A percentile compares a stretch with the other conserved stretches of the same genome.
phyloP scores from a whole-genome alignment of 805 yeast species.

The Metschnikowia amazonensis region DNA sequence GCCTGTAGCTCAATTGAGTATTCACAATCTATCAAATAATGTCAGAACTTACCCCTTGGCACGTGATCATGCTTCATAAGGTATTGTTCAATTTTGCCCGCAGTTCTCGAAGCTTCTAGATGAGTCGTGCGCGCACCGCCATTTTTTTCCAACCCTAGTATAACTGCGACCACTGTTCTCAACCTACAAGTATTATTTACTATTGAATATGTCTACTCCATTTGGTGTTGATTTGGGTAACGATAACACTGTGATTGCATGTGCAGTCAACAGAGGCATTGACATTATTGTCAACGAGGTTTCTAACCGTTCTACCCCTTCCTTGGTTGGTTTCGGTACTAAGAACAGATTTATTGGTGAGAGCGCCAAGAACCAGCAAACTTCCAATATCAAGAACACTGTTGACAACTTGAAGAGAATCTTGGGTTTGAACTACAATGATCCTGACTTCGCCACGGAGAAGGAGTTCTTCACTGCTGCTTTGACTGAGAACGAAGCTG shows the following conservation, averaged over 20 bases:
- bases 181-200: neutral
- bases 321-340: conserved; percentile 83
- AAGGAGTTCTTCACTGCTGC: conserved; percentile 68
- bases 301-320: conserved; percentile 94
- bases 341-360: conserved; percentile 94
- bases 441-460: conserved; percentile 77
- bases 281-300: conserved; percentile 98
- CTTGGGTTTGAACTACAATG: conserved; percentile 68
- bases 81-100: neutral
- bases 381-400: conserved; percentile 93
- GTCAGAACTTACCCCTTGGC: neutral
- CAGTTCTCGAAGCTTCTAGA: conserved; percentile 26
- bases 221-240: conserved; percentile 98
- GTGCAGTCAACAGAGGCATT: conserved; percentile 97
- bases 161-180: conserved; percentile 1
- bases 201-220: conserved; percentile 72
- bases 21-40: neutral
- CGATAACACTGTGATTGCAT: conserved; percentile 85
- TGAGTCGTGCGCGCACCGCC: conserved; percentile 21
- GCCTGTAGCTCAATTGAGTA: neutral
- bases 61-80: neutral
- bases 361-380: conserved; percentile 92
- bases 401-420: conserved; percentile 93
- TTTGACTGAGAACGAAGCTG: conserved; percentile 65
- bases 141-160: conserved; percentile 6